These are phyloP conservation scores for Aurifilum marmelostoma DNA, from an alignment of 2,329 filamentous ascomycete genomes.

Conservation along the genomic window DNA sequence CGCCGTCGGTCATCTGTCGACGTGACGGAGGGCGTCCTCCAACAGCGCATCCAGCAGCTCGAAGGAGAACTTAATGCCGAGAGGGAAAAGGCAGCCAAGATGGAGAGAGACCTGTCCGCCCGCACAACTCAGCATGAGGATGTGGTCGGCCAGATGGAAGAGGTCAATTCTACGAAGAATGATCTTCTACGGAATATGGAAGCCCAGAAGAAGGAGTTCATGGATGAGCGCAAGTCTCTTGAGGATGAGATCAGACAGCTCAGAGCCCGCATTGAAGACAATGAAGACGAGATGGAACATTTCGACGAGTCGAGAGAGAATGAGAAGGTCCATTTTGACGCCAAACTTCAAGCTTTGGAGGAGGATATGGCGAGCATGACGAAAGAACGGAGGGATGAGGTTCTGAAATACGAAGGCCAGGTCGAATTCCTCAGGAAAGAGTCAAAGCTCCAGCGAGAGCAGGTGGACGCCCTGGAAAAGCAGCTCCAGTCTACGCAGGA, in stretches of 20 bases:
- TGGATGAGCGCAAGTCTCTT: constrained; percentile 79
- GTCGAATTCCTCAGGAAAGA: constrained; percentile 66
- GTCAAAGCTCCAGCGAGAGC: constrained; percentile 61
- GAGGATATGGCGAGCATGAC: constrained; percentile 69
- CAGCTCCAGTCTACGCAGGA: constrained; percentile 61
- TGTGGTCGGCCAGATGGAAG: constrained; percentile 73
- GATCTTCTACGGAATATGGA: constrained; percentile 96
- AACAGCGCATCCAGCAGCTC: constrained; percentile 61
- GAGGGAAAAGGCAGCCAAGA: constrained; percentile 64
- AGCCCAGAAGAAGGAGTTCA: constrained; percentile 84
- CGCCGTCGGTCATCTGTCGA: constrained; percentile 47
- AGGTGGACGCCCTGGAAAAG: constrained; percentile 60
- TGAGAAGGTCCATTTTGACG: constrained; percentile 72
- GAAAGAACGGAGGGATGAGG: constrained; percentile 60
- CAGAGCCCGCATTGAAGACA: constrained; percentile 79
- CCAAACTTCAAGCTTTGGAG: constrained; percentile 69
- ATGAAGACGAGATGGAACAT: constrained; percentile 89
- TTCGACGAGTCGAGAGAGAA: constrained; percentile 82
- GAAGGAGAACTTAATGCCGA: constrained; percentile 80
- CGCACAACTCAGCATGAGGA: constrained; percentile 61
- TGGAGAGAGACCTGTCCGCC: constrained; percentile 71
- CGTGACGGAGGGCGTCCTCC: constrained; percentile 42
- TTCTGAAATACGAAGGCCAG: constrained; percentile 62
- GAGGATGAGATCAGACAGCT: constrained; percentile 79
- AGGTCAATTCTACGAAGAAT: constrained; percentile 88